phyloP scores from a whole-genome alignment of 2,329 filamentous ascomycete species.

The Cordyceps cicadae region DNA sequence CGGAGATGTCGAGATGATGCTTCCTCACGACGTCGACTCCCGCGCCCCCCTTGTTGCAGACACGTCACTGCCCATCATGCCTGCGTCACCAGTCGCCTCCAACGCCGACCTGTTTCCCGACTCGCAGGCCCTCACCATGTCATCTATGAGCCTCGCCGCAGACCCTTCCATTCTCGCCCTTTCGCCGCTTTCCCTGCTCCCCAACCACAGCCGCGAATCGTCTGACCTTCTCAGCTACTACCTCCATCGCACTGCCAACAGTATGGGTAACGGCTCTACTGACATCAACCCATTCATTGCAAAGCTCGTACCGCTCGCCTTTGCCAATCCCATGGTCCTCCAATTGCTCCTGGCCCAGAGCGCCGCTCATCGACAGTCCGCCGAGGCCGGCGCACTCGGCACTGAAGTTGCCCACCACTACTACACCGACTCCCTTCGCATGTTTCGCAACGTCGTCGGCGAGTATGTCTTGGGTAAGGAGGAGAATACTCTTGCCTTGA shows the following conservation, averaged over 20 bases:
- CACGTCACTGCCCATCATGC: not conserved
- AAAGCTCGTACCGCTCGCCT: constrained; percentile 37
- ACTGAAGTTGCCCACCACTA: constrained; percentile 27
- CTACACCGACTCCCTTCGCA: constrained; percentile 28
- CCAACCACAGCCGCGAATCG: constrained; percentile 6
- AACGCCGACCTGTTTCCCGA: not conserved
- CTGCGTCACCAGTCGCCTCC: not conserved
- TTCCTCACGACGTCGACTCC: not conserved
- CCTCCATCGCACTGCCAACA: constrained; percentile 33
- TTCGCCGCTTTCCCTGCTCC: constrained; percentile 20
- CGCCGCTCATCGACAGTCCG: constrained; percentile 30
- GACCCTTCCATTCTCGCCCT: constrained; percentile 17
- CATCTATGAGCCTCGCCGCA: not conserved
- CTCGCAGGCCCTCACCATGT: not conserved
- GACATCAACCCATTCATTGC: constrained; percentile 37
- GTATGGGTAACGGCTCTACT: constrained; percentile 40
- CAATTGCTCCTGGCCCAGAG: constrained; percentile 40
- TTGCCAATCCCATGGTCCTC: constrained; percentile 35
- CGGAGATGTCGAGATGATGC: not conserved
- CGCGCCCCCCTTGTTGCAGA: not conserved
- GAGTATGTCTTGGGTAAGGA: constrained; percentile 27
- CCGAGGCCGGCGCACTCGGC: constrained; percentile 18
- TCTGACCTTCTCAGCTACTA: constrained; percentile 38
- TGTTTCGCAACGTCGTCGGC: constrained; percentile 28
- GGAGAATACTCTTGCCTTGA: constrained; percentile 29